These are phyloP conservation scores for Amaranthus cruentus DNA, from an alignment of 148 eudicot species.

Conservation along the genomic window DNA sequence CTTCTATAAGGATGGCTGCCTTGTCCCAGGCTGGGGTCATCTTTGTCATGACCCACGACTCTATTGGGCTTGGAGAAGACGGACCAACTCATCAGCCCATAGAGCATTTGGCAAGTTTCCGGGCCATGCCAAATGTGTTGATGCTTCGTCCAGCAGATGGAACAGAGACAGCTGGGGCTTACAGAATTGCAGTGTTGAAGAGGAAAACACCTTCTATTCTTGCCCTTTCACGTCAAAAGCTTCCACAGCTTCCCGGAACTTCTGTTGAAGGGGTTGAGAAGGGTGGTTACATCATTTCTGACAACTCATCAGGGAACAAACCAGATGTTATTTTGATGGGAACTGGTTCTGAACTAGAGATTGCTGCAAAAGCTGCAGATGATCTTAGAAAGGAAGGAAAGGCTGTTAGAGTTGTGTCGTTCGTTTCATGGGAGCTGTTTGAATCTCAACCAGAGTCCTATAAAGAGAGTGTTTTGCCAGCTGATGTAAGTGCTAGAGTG, in stretches of 20 bases:
- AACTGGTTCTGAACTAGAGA: slow-evolving; percentile 91
- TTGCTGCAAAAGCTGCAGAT: slow-evolving; percentile 80
- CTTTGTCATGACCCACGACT: slow-evolving; percentile 98
- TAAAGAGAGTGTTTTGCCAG: slow-evolving; percentile 83
- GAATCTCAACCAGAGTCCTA: slow-evolving; percentile 74
- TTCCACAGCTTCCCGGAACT: slow-evolving; percentile 77
- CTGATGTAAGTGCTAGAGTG: slow-evolving; percentile 69
- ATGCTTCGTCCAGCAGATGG: slow-evolving; percentile 99
- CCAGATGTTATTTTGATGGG: slow-evolving; percentile 89
- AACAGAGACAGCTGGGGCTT: slow-evolving; percentile 85
- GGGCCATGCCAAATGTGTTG: slow-evolving; percentile 97
- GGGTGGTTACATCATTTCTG: slow-evolving; percentile 74
- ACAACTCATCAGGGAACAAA: slow-evolving; percentile 73
- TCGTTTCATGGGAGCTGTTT: slow-evolving; percentile 88
- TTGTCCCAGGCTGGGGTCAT: slow-evolving; percentile 75
- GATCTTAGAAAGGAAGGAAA: slow-evolving; percentile 93
- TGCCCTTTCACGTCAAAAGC: slow-evolving; percentile 89
- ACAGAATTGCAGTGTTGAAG: slow-evolving; percentile 66
- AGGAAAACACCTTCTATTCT: slow-evolving; percentile 73
- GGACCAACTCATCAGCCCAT: slow-evolving; percentile 99
- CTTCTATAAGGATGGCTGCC: slow-evolving; percentile 84
- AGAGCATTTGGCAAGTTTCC: slow-evolving; percentile 91
- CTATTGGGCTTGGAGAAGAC: slow-evolving; percentile 96
- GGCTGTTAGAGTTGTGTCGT: slow-evolving; percentile 88
- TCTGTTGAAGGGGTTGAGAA: slow-evolving; percentile 77